Evolutionary conservation across 805 yeast species (phyloP).

Genomic region (Candida maesae): DNA sequence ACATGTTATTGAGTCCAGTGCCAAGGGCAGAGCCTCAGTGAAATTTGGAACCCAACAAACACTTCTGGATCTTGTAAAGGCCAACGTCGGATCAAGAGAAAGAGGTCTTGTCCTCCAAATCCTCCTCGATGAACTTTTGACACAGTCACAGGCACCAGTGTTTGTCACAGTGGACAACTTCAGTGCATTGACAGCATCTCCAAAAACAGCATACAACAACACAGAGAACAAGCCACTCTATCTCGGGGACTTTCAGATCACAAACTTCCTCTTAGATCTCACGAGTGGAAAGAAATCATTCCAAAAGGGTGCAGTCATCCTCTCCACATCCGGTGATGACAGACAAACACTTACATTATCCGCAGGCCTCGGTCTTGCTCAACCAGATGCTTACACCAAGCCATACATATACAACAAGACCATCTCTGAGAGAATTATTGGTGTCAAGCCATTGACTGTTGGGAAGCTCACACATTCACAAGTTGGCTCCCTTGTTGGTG

Average conservation of each 20-base stretch:
- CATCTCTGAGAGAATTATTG: conserved; percentile 45
- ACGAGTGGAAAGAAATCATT: conserved; percentile 52
- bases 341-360: conserved; percentile 51
- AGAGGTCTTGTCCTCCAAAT: conserved; percentile 47
- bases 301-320: conserved; percentile 57
- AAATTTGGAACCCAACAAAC: conserved; percentile 30
- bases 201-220: conserved; percentile 59
- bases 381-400: conserved; percentile 55
- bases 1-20: conserved; percentile 31
- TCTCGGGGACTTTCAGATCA: conserved; percentile 60
- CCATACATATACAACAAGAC: conserved; percentile 47
- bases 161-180: conserved; percentile 71
- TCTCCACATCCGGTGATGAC: conserved; percentile 58
- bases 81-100: conserved; percentile 35
- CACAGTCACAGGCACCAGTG: conserved; percentile 52
- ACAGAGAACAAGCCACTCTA: conserved; percentile 52
- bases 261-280: conserved; percentile 50
- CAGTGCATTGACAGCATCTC: conserved; percentile 52
- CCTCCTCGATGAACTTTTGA: conserved; percentile 51
- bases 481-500: conserved; percentile 38
- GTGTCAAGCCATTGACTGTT: conserved; percentile 38
- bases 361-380: conserved; percentile 51
- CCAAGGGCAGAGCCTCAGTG: conserved; percentile 30
- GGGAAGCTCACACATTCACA: conserved; percentile 44
- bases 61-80: conserved; percentile 42